These are phyloP conservation scores for Bremia lactucae DNA, from an alignment of 352 stramenopile genomes.

Conservation along the genomic window DNA sequence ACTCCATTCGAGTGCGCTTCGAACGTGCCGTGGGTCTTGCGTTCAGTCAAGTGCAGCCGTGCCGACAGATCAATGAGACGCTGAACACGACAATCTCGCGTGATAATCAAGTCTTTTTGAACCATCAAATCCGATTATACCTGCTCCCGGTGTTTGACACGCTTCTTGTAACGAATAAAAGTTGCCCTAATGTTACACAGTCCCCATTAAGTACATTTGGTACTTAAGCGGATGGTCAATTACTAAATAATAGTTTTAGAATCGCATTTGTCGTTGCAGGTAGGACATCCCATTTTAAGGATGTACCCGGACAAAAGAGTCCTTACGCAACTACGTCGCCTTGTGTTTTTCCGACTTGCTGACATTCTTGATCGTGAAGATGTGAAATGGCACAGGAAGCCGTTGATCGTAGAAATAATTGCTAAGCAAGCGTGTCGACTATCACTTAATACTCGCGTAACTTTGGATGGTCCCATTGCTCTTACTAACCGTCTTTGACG, in stretches of 20 bases:
- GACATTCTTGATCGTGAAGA: constrained; percentile 99
- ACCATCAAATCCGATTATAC: constrained; percentile 93
- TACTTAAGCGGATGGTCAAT: constrained; percentile 95
- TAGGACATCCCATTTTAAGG: constrained; percentile 71
- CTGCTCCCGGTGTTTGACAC: constrained; percentile 88
- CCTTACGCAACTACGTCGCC: constrained; percentile 97
- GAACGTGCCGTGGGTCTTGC: constrained; percentile 93
- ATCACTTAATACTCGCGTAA: constrained; percentile 96
- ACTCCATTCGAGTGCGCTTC: constrained; percentile 99
- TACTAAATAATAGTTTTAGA: constrained; percentile 97
- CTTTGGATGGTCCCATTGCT: constrained; percentile 89
- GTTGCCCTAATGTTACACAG: too few species aligned
- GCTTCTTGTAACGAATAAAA: constrained; percentile 97
- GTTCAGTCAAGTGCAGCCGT: constrained; percentile 89
- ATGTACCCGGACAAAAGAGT: constrained; percentile 96
- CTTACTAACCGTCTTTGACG: constrained; percentile 53
- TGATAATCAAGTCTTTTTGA: constrained; percentile 89
- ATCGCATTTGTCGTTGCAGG: constrained; percentile 81
- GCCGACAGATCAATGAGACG: constrained; percentile 96
- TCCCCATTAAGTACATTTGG: constrained; percentile 96
- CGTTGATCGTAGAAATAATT: constrained; percentile 97
- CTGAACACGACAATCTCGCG: constrained; percentile 85
- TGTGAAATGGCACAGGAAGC: constrained; percentile 98
- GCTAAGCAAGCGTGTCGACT: constrained; percentile 97
- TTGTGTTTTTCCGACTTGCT: constrained; percentile 96